Percentiles rank a stretch among this genome's conserved stretches.
Conservation (phyloP, 2,329 filamentous ascomycete species). For the Metarhizium guizhouense region DNA sequence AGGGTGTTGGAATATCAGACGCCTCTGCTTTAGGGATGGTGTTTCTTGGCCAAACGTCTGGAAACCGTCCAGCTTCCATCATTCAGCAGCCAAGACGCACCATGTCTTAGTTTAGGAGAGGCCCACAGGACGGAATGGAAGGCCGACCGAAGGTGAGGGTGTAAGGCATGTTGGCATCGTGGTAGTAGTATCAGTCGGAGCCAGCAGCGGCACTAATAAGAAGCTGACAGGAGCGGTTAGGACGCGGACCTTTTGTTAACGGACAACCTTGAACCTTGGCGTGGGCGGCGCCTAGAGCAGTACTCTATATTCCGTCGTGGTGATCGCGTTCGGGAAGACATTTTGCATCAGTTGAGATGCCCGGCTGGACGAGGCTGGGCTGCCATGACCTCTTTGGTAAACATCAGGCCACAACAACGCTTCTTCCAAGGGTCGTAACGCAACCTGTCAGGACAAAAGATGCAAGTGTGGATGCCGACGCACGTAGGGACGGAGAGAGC, state of each 20-base stretch:
- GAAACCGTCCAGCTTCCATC: background rate
- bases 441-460: background rate
- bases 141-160: background rate
- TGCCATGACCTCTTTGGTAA: background rate
- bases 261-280: background rate
- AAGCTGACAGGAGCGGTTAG: background rate
- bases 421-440: background rate
- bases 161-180: background rate
- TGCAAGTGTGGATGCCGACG: background rate
- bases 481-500: background rate
- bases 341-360: background rate
- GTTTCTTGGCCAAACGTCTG: too few species aligned
- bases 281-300: background rate
- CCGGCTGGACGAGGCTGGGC: too few species aligned
- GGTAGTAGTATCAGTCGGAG: too few species aligned
- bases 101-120: background rate
- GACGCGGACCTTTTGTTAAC: background rate
- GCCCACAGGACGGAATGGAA: background rate
- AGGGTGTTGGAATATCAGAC: background rate
- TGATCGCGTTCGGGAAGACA: background rate
- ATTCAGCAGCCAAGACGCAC: background rate
- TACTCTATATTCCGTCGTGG: background rate
- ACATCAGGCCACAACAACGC: background rate
- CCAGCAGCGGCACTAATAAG: background rate
- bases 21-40: background rate